Conservation (phyloP, 2,329 filamentous ascomycete genomes). For the Xylogone sp. region DNA sequence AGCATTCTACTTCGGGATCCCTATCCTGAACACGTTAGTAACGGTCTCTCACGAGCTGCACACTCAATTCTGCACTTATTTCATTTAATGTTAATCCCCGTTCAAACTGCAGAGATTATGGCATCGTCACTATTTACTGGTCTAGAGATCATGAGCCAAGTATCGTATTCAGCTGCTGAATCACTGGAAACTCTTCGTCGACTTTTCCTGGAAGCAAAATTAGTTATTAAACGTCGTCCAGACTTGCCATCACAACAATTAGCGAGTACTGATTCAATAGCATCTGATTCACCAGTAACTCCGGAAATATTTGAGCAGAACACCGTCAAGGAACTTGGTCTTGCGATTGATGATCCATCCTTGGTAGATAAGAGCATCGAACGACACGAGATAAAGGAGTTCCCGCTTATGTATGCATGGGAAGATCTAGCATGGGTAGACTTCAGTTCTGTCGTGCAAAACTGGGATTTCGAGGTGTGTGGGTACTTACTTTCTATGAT, state of each 20-base stretch:
- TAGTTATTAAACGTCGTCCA: neutral
- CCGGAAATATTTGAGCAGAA: conserved; percentile 1
- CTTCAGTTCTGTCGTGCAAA: conserved; percentile 1
- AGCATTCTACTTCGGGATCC: neutral
- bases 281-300: neutral
- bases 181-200: neutral
- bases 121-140: neutral
- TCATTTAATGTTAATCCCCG: neutral
- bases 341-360: conserved; percentile 2
- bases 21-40: neutral
- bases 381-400: neutral
- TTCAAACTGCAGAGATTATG: neutral
- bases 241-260: neutral
- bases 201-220: conserved; percentile 1
- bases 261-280: conserved; percentile 1
- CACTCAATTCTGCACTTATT: neutral
- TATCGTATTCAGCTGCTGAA: conserved; percentile 3
- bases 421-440: conserved; percentile 1
- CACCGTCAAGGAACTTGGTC: conserved; percentile 1
- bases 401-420: neutral
- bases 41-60: neutral
- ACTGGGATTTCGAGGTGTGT: conserved; percentile 3
- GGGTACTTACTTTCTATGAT: neutral
- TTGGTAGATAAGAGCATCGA: conserved; percentile 1
- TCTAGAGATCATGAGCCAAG: neutral